These are phyloP conservation scores for Sphagnum fallax DNA, from an alignment of 228 moss, liverwort and hornwort species.

Conservation along the genomic window DNA sequence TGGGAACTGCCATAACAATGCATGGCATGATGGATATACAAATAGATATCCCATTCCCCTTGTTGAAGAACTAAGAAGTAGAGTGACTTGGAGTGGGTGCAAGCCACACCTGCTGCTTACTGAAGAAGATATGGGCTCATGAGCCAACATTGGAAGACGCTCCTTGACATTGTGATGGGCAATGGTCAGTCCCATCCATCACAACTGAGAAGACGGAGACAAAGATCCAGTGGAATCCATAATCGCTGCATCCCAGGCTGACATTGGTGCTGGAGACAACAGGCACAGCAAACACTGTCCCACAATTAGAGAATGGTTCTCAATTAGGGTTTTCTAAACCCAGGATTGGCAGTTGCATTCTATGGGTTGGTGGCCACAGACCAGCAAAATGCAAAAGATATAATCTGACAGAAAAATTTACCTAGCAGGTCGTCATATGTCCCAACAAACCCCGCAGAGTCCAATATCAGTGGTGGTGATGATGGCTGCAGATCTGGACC, in stretches of 20 bases:
- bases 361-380: not conserved
- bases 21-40: too few relatives aligned
- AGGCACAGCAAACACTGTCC: constrained; percentile 11
- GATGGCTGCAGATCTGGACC: constrained; percentile 53
- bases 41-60: too few relatives aligned
- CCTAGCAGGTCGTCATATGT: constrained; percentile 86
- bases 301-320: constrained; percentile 5
- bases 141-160: too few relatives aligned
- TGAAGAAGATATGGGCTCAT: too few relatives aligned
- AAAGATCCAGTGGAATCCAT: constrained; percentile 36
- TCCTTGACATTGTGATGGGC: too few relatives aligned
- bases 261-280: constrained; percentile 83
- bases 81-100: too few relatives aligned
- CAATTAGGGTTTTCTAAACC: too few relatives aligned
- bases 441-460: constrained; percentile 69
- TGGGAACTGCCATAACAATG: too few relatives aligned
- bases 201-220: not conserved
- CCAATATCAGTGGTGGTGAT: constrained; percentile 79
- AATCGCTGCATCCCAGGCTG: constrained; percentile 76
- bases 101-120: too few relatives aligned
- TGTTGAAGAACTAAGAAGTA: too few relatives aligned
- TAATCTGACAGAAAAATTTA: constrained; percentile 14
- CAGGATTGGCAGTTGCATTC: not conserved
- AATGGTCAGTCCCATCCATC: too few relatives aligned
- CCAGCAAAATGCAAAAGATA: not conserved